Percentiles rank a stretch among this genome's conserved stretches.
Evolutionary conservation across 2,329 filamentous ascomycete genomes (phyloP).

Genomic region (Penicillium occitanis): DNA sequence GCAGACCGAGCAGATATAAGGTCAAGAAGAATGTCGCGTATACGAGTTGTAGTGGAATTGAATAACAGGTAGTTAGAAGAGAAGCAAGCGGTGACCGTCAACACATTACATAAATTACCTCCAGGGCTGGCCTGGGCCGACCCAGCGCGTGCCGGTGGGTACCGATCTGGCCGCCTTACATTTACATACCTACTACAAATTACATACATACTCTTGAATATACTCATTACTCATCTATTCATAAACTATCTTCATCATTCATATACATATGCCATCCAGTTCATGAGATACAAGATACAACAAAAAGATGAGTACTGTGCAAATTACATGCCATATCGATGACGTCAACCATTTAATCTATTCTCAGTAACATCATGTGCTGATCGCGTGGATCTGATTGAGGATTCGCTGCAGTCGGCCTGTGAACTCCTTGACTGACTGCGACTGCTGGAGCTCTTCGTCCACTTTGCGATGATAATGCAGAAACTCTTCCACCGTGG

Average conservation of each 20-base stretch:
- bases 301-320: background rate
- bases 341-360: background rate
- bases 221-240: background rate
- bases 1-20: background rate
- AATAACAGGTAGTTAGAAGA: background rate
- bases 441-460: slow-evolving; percentile 40
- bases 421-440: slow-evolving; percentile 54
- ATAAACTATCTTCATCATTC: background rate
- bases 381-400: slow-evolving; percentile 39
- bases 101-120: background rate
- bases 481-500: slow-evolving; percentile 63
- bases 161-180: background rate
- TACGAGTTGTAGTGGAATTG: background rate
- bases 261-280: background rate
- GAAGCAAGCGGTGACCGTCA: background rate
- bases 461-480: slow-evolving; percentile 61
- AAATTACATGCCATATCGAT: background rate
- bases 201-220: background rate
- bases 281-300: background rate
- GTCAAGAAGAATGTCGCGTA: background rate
- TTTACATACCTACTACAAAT: background rate
- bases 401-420: slow-evolving; percentile 56
- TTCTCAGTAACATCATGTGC: background rate
- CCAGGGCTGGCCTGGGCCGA: background rate
- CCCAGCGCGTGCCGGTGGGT: background rate